Evolutionary conservation across 1,139 yeast species (phyloP).

Genomic region (Pneumocystis murina): DNA sequence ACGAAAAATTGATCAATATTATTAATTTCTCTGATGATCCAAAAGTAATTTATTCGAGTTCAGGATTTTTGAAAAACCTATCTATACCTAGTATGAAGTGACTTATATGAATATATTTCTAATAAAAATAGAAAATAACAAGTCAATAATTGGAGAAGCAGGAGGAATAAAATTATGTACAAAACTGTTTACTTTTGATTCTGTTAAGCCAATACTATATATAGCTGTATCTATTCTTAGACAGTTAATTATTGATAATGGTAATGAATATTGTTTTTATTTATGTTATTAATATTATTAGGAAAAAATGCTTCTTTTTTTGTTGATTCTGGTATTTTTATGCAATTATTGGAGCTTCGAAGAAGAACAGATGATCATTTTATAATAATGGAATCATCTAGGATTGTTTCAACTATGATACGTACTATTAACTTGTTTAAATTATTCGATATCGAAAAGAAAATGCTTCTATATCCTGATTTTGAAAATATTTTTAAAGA

Average conservation of each 20-base stretch:
- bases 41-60: not conserved
- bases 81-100: not conserved
- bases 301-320: not conserved
- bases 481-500: not conserved
- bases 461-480: not conserved
- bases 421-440: not conserved
- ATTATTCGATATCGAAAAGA: not conserved
- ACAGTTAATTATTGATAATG: not conserved
- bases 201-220: not conserved
- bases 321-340: not conserved
- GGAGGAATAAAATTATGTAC: not conserved
- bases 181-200: not conserved
- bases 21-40: not conserved
- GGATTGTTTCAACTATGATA: not conserved
- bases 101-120: not conserved
- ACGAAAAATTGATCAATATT: not conserved
- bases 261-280: not conserved
- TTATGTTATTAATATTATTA: not conserved
- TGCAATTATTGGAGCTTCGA: not conserved
- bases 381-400: not conserved
- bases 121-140: not conserved
- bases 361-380: not conserved
- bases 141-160: not conserved
- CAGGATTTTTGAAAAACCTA: not conserved
- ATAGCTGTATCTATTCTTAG: not conserved